Evolutionary conservation across 176 grass and related monocot genomes (phyloP), one percentile per base, ranked within the genome.

Genomic region (Urochloa ruziziensis): DNA sequence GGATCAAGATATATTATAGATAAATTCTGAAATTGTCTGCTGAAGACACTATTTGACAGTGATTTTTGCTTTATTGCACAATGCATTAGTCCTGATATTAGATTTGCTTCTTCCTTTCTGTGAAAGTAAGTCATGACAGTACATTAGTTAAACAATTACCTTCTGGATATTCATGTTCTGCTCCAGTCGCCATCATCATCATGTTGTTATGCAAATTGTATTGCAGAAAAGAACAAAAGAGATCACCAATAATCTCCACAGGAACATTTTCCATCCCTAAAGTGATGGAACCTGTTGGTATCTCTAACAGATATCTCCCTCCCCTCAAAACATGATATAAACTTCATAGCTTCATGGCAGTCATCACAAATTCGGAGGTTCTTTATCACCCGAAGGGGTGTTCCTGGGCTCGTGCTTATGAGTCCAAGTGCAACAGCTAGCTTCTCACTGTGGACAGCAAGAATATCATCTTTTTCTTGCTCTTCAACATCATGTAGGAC

Each of bases 401-500:
- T 94, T 77, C 87, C 89, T 58, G 30, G 73, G 18, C 87, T 79
- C 0, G 89, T 94, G 78, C 81, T 90, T 80, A 92, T 85, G 6
- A 94, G 81, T 10, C 92, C 92, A 30, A 94, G 48, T 37, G 88
- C 93, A 24, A 95, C 75, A 27, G 88, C 93, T 46, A 95, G 70
- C 79, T 92, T 95, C 88, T 95, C 93, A n/a, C n/a, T n/a, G n/a
- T n/a, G n/a, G n/a, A n/a, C n/a, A n/a, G n/a, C n/a, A n/a, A n/a
- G 73, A 42, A 95, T 92, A n/a, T 90, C 73, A 35, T 95, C 93
- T 18, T 92, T 95, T 86, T 95, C 93, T 88, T 92, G 90, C 43
- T 95, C 93, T 77, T 95, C 90, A 24, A 95, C 90, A 40, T 95
- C 93, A 73, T 95, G 90, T 70, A 95, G 82, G 43, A 95, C 93